Percentiles rank a stretch among this genome's conserved stretches.
These are phyloP conservation scores for Aspergillus clavatus DNA, from an alignment of 2,329 filamentous ascomycete genomes.

Conservation along the genomic window DNA sequence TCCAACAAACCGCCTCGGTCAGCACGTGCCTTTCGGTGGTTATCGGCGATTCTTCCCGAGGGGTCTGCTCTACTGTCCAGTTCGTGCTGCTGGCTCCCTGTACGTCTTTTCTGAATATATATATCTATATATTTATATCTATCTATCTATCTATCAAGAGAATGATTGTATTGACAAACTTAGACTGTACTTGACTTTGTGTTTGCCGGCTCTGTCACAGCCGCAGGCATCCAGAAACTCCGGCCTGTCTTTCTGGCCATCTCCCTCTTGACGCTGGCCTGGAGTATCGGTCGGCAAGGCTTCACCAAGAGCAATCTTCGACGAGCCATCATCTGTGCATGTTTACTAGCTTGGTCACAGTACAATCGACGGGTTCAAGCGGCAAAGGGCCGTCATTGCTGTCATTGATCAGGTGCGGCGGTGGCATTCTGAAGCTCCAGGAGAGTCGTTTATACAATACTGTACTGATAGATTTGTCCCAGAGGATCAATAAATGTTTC, in stretches of 20 bases:
- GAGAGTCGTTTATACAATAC: too few relatives aligned
- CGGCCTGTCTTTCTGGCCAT: slow-evolving; percentile 11
- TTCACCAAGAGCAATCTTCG: slow-evolving; percentile 11
- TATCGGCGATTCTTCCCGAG: slow-evolving; percentile 10
- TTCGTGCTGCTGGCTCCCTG: slow-evolving; percentile 15
- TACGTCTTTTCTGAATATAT: too few relatives aligned
- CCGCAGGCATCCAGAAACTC: slow-evolving; percentile 10
- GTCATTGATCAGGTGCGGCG: too few relatives aligned
- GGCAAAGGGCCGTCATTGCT: slow-evolving; percentile 9
- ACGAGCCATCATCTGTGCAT: slow-evolving; percentile 12
- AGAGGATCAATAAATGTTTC: too few relatives aligned
- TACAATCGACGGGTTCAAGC: slow-evolving; percentile 5
- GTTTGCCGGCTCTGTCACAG: slow-evolving; percentile 15
- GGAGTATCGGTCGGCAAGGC: slow-evolving; percentile 10
- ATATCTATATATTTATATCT: too few relatives aligned
- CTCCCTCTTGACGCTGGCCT: slow-evolving; percentile 11
- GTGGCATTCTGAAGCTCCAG: too few relatives aligned
- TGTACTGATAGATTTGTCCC: too few relatives aligned
- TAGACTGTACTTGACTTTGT: slow-evolving; percentile 15
- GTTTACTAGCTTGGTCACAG: slow-evolving; percentile 11
- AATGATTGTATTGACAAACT: too few relatives aligned
- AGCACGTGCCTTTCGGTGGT: background rate
- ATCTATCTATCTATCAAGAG: too few relatives aligned
- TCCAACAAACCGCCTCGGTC: background rate
- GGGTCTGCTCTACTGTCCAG: slow-evolving; percentile 13